These are phyloP conservation scores for Cinnamomum chago DNA, from an alignment of 164 flowering plant genomes.

Conservation along the genomic window DNA sequence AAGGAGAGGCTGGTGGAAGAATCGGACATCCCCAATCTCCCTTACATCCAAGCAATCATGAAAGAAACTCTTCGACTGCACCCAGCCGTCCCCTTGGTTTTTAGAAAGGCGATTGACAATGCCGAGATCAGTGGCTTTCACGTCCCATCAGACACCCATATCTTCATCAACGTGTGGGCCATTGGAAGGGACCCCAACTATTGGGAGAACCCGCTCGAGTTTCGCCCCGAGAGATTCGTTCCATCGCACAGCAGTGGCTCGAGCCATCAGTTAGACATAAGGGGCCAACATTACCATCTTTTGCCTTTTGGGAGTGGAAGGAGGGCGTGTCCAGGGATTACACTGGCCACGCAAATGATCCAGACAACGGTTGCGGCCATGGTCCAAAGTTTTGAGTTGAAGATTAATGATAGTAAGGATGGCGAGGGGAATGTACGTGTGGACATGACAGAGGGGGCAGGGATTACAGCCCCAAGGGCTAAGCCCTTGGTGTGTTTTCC, in stretches of 20 bases:
- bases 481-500: constrained; percentile 8
- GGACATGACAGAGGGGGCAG: constrained; percentile 3
- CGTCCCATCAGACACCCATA: background rate
- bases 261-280: constrained; percentile 12
- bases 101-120: constrained; percentile 3
- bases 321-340: constrained; percentile 21
- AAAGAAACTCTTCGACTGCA: constrained; percentile 1
- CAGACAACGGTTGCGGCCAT: constrained; percentile 6
- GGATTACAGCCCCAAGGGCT: background rate
- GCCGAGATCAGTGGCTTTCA: constrained; percentile 7
- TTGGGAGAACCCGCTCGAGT: constrained; percentile 10
- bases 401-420: background rate
- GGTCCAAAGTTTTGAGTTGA: constrained; percentile 14
- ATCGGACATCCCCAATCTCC: constrained; percentile 10
- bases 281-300: constrained; percentile 28
- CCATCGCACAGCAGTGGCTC: background rate
- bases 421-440: background rate
- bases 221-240: constrained; percentile 10
- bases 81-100: constrained; percentile 6
- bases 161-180: constrained; percentile 9
- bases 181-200: constrained; percentile 5
- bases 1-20: constrained; percentile 8
- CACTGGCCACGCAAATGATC: constrained; percentile 5
- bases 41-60: constrained; percentile 10
- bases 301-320: constrained; percentile 36